These are phyloP conservation scores for Aureobasidium pullulans DNA, from an alignment of 2,329 filamentous ascomycete genomes.

Conservation along the genomic window DNA sequence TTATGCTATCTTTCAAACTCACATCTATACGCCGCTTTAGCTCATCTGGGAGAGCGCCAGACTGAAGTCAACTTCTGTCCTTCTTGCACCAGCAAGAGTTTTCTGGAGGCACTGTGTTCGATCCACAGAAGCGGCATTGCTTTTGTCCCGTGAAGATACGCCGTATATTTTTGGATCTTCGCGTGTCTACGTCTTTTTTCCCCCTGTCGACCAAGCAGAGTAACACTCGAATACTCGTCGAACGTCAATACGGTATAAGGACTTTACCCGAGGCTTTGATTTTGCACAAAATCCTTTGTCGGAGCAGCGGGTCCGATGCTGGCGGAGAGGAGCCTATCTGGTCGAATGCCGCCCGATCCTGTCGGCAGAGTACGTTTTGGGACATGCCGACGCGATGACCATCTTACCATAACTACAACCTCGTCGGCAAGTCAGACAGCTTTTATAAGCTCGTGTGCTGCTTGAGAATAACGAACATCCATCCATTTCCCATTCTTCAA, in stretches of 20 bases:
- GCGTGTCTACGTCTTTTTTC: too few species aligned
- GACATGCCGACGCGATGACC: not conserved
- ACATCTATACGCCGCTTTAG: constrained; percentile 7
- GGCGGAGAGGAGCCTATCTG: not conserved
- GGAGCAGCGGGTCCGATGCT: not conserved
- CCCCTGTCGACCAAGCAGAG: not conserved
- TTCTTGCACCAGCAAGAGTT: not conserved
- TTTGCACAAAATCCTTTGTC: not conserved
- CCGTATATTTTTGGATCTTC: too few species aligned
- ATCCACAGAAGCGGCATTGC: constrained; percentile 15
- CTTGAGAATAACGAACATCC: not conserved
- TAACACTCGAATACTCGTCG: not conserved
- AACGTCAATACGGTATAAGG: too few species aligned
- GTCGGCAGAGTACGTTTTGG: not conserved
- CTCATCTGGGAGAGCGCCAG: constrained; percentile 16
- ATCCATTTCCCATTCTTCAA: not conserved
- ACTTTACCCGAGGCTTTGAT: not conserved
- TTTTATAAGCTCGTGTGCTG: not conserved
- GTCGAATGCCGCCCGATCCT: not conserved
- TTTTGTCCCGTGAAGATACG: not conserved
- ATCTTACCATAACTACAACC: not conserved
- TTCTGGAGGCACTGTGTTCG: constrained; percentile 17
- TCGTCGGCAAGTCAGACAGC: not conserved
- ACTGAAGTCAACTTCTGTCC: constrained; percentile 15
- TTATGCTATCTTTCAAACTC: too few species aligned